Evolutionary conservation across 768 basidiomycete species (phyloP).

Genomic region (Lepiota brunneoincarnata): DNA sequence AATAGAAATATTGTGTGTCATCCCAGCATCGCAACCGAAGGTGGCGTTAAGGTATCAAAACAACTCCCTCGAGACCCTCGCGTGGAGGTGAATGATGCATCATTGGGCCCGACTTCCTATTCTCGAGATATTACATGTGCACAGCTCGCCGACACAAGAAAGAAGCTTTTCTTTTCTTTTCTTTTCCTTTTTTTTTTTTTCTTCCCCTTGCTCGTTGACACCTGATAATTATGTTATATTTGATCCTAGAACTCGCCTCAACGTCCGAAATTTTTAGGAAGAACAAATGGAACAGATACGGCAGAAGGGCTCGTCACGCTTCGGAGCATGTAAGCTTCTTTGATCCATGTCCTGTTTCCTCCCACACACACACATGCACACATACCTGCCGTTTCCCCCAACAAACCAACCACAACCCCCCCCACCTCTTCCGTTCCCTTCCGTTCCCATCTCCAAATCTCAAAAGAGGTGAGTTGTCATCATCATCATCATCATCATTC

Average conservation of each 20-base stretch:
- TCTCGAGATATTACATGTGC: not conserved
- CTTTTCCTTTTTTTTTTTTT: too few species aligned
- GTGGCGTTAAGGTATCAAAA: constrained; percentile 13
- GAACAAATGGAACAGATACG: constrained; percentile 7
- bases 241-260: not conserved
- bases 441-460: not conserved
- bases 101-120: not conserved
- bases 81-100: constrained; percentile 12
- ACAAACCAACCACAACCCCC: too few species aligned
- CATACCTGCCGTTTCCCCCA: too few species aligned
- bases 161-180: too few species aligned
- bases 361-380: too few species aligned
- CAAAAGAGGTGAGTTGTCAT: constrained; percentile 7
- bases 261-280: constrained; percentile 8
- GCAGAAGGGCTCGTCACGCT: not conserved
- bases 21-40: constrained; percentile 8
- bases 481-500: too few species aligned
- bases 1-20: constrained; percentile 5
- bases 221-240: not conserved
- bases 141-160: not conserved
- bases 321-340: constrained; percentile 9
- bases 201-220: not conserved
- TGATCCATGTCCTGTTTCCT: too few species aligned
- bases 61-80: constrained; percentile 11
- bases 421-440: too few species aligned